Evolutionary conservation across 164 flowering plant genomes (phyloP).

Genomic region (Cinnamomum micranthum): DNA sequence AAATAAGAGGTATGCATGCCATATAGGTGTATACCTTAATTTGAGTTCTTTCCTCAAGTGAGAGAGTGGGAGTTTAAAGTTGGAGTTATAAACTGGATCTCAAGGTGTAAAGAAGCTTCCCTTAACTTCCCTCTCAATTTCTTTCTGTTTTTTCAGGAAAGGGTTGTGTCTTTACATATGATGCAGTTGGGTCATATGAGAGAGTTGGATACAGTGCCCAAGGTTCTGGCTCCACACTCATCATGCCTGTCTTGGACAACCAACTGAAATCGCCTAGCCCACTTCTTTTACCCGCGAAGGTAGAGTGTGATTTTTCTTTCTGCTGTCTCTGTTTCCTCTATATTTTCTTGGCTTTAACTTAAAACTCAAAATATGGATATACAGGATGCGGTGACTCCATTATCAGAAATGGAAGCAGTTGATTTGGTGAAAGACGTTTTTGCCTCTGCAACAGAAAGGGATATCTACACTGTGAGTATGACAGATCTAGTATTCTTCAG

Average conservation of each 20-base stretch:
- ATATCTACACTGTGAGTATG: constrained; percentile 82
- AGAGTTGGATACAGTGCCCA: constrained; percentile 94
- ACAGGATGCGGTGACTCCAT: constrained; percentile 97
- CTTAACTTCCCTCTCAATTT: not conserved
- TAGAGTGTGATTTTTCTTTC: constrained; percentile 13
- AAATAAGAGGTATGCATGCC: not conserved
- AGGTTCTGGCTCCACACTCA: constrained; percentile 92
- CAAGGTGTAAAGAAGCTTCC: not conserved
- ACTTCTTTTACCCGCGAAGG: constrained; percentile 81
- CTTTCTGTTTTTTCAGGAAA: constrained; percentile 52
- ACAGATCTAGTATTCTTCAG: not conserved
- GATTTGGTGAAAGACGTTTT: constrained; percentile 92
- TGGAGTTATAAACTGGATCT: not conserved
- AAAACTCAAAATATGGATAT: not conserved
- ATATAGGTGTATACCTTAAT: not conserved
- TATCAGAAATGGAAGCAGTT: constrained; percentile 74
- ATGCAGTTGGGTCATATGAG: constrained; percentile 99
- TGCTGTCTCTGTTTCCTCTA: not conserved
- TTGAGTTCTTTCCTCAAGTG: not conserved
- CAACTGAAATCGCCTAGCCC: constrained; percentile 97
- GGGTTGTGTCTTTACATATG: constrained; percentile 98
- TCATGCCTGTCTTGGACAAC: constrained; percentile 92
- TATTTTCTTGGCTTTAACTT: not conserved
- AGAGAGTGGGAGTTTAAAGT: not conserved
- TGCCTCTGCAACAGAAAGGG: constrained; percentile 96